phyloP scores from a whole-genome alignment of 1,139 yeast species.

The Blastobotrys petasosporus region DNA sequence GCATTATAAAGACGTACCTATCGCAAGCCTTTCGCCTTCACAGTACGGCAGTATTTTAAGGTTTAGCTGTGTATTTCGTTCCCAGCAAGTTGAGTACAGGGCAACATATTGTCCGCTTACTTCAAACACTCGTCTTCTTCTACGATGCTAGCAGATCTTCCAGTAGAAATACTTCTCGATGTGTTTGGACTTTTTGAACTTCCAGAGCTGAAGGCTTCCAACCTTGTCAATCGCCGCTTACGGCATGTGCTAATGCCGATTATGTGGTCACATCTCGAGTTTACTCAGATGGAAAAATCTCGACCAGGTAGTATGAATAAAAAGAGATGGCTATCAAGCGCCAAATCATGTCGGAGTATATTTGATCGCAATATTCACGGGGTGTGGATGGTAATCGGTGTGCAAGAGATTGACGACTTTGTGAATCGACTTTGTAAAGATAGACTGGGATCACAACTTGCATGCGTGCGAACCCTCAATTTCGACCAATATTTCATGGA shows the following conservation, averaged over 20 bases:
- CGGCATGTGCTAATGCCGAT: constrained; percentile 6
- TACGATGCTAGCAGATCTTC: constrained; percentile 4
- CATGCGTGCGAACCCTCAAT: constrained; percentile 5
- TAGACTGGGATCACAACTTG: constrained; percentile 3
- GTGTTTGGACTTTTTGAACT: background rate
- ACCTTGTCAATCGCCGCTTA: constrained; percentile 3
- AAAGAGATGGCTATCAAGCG: background rate
- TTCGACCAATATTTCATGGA: constrained; percentile 5
- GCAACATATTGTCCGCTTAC: too few relatives aligned
- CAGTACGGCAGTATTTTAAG: too few relatives aligned
- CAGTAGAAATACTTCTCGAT: constrained; percentile 8
- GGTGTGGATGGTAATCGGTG: constrained; percentile 7
- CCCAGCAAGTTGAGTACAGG: too few relatives aligned
- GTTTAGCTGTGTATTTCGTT: too few relatives aligned
- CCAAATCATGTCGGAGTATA: constrained; percentile 4
- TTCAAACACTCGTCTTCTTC: too few relatives aligned
- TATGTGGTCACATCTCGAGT: constrained; percentile 8
- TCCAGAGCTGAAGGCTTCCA: constrained; percentile 2
- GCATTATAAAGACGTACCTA: too few relatives aligned
- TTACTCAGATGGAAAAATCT: constrained; percentile 1
- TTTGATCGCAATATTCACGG: background rate
- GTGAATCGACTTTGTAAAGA: background rate
- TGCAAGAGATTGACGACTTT: background rate
- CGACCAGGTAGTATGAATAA: background rate
- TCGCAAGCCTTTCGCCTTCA: too few relatives aligned